Conservation (phyloP, 345 rosid genomes). For the Citrus mangshanensis region DNA sequence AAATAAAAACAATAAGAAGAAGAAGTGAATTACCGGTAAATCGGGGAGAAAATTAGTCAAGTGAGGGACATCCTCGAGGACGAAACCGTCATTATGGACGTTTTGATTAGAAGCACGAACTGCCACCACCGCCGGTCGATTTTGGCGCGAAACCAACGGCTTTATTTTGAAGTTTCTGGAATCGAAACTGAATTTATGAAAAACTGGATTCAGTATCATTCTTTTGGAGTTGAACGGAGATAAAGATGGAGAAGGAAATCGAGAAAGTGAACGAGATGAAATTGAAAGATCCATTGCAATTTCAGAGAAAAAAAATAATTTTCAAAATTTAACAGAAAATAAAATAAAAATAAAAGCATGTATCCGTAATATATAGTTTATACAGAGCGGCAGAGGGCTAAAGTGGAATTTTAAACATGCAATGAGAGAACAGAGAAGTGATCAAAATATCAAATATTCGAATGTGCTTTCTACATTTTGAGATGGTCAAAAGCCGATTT, state of each 20-base stretch:
- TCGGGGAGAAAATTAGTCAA: slow-evolving; percentile 69
- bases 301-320: fast-evolving
- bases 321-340: too few species aligned
- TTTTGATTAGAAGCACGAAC: slow-evolving; percentile 35
- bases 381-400: too few species aligned
- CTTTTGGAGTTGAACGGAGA: slow-evolving; percentile 8
- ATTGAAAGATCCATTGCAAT: too few species aligned
- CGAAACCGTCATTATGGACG: slow-evolving; percentile 53
- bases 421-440: too few species aligned
- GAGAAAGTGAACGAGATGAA: background rate
- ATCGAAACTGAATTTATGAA: slow-evolving; percentile 7
- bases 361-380: too few species aligned
- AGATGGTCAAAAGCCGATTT: too few species aligned
- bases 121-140: slow-evolving; percentile 22
- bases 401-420: too few species aligned
- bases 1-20: background rate
- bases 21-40: slow-evolving; percentile 44
- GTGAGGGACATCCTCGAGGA: slow-evolving; percentile 86
- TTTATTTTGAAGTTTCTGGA: slow-evolving; percentile 12
- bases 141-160: slow-evolving; percentile 36
- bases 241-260: background rate
- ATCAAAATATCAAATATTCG: too few species aligned
- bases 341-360: too few species aligned
- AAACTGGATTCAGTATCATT: background rate
- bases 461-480: too few species aligned